phyloP scores from a whole-genome alignment of 805 yeast species.

The Wickerhamiella nectarea region DNA sequence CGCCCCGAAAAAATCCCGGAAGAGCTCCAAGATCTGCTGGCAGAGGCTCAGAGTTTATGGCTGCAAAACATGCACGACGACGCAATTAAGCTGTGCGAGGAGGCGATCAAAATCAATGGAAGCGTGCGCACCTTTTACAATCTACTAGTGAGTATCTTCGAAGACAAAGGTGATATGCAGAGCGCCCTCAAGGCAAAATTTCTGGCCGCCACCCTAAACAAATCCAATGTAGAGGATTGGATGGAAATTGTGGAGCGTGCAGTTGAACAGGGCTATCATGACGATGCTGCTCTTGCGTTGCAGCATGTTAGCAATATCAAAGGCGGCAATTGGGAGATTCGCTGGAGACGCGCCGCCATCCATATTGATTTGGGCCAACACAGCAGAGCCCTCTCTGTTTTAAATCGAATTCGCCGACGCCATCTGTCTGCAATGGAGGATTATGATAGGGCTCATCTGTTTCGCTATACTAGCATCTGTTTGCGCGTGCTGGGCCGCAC shows the following conservation, averaged over 20 bases:
- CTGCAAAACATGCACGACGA: slow-evolving; percentile 18
- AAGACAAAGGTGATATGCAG: slow-evolving; percentile 32
- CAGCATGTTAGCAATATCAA: slow-evolving; percentile 76
- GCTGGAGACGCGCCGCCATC: slow-evolving; percentile 52
- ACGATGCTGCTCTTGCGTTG: slow-evolving; percentile 49
- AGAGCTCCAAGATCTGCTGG: slow-evolving; percentile 17
- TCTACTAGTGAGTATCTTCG: slow-evolving; percentile 31
- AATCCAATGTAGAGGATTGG: slow-evolving; percentile 66
- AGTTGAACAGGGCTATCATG: slow-evolving; percentile 46
- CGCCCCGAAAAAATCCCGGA: slow-evolving; percentile 4
- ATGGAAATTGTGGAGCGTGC: slow-evolving; percentile 79
- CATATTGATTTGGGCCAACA: slow-evolving; percentile 21
- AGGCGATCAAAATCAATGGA: slow-evolving; percentile 23
- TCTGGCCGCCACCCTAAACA: slow-evolving; percentile 58
- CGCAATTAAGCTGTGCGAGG: slow-evolving; percentile 23
- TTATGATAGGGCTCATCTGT: slow-evolving; percentile 29
- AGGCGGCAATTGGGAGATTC: slow-evolving; percentile 60
- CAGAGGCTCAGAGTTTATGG: slow-evolving; percentile 17
- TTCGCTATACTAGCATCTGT: slow-evolving; percentile 19
- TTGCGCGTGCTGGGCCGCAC: slow-evolving; percentile 16
- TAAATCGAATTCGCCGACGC: slow-evolving; percentile 17
- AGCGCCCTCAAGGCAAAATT: slow-evolving; percentile 25
- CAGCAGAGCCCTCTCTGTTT: slow-evolving; percentile 19
- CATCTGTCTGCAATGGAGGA: slow-evolving; percentile 28
- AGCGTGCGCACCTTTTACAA: slow-evolving; percentile 23